A percentile compares a stretch with the other conserved stretches of the same genome.
Evolutionary conservation across 768 basidiomycete genomes (phyloP).

Genomic region (Phlebiopsis flavidoalba): DNA sequence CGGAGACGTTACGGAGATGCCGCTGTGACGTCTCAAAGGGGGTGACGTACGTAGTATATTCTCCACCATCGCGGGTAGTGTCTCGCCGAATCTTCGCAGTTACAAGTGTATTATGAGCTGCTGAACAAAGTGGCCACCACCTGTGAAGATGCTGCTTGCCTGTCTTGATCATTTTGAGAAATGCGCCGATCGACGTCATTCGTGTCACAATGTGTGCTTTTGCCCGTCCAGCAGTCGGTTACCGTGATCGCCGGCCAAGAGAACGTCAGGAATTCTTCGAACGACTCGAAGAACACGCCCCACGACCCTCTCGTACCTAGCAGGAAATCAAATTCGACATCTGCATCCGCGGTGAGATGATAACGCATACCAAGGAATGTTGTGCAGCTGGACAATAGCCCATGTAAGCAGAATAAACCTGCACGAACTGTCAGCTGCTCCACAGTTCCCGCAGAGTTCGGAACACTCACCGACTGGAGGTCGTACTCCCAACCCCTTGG

Average conservation of each 20-base stretch:
- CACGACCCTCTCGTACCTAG: conserved; percentile 77
- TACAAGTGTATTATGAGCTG: background rate
- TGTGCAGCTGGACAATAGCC: conserved; percentile 71
- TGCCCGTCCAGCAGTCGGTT: conserved; percentile 66
- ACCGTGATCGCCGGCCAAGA: conserved; percentile 81
- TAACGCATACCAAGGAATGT: conserved; percentile 53
- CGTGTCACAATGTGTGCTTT: conserved; percentile 80
- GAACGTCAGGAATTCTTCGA: conserved; percentile 74
- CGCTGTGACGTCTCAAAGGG: conserved; percentile 67
- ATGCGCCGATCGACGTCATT: conserved; percentile 62
- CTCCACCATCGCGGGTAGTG: conserved; percentile 62
- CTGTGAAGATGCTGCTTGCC: conserved; percentile 32
- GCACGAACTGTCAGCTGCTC: background rate
- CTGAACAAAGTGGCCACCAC: background rate
- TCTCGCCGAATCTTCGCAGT: conserved; percentile 63
- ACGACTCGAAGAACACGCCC: conserved; percentile 74
- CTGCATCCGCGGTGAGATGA: background rate
- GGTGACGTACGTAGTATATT: conserved; percentile 62
- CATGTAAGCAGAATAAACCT: conserved; percentile 74
- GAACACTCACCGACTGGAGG: conserved; percentile 61
- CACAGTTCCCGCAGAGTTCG: background rate
- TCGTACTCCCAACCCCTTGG: conserved; percentile 78
- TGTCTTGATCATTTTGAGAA: conserved; percentile 85
- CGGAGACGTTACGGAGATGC: conserved; percentile 66
- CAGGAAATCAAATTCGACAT: background rate